phyloP scores from a whole-genome alignment of 805 yeast genomes.

The Candida sphagnicola region DNA sequence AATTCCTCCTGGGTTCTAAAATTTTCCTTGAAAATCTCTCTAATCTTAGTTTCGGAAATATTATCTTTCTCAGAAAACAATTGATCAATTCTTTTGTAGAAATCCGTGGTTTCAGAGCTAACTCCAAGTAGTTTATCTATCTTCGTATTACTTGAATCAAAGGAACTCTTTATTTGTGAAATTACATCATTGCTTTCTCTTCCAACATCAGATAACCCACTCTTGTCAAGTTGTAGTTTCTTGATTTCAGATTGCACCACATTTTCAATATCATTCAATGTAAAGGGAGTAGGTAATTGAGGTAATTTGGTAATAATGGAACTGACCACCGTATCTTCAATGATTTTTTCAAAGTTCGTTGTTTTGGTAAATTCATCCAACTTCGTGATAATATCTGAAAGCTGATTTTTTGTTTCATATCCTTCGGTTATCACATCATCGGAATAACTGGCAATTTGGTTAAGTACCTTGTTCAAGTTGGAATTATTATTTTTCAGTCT shows the following conservation, averaged over 20 bases:
- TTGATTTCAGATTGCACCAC: background rate
- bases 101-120: background rate
- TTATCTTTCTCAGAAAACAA: background rate
- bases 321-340: background rate
- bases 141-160: background rate
- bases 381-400: slow-evolving; percentile 15
- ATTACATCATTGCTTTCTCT: background rate
- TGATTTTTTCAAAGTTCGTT: background rate
- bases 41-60: background rate
- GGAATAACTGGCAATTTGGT: slow-evolving; percentile 30
- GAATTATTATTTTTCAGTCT: slow-evolving; percentile 39
- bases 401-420: slow-evolving; percentile 30
- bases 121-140: background rate
- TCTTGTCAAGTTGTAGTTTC: too few relatives aligned
- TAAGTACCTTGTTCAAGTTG: slow-evolving; percentile 30
- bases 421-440: slow-evolving; percentile 33
- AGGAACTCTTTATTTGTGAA: background rate
- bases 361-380: slow-evolving; percentile 11
- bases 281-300: background rate
- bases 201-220: too few relatives aligned
- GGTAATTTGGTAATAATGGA: background rate
- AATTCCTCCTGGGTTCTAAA: background rate
- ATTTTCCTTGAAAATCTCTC: background rate
- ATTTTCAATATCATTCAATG: background rate
- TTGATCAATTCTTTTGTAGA: background rate